Evolutionary conservation across 2,329 filamentous ascomycete species (phyloP).

Genomic region (Colletotrichum magnum): DNA sequence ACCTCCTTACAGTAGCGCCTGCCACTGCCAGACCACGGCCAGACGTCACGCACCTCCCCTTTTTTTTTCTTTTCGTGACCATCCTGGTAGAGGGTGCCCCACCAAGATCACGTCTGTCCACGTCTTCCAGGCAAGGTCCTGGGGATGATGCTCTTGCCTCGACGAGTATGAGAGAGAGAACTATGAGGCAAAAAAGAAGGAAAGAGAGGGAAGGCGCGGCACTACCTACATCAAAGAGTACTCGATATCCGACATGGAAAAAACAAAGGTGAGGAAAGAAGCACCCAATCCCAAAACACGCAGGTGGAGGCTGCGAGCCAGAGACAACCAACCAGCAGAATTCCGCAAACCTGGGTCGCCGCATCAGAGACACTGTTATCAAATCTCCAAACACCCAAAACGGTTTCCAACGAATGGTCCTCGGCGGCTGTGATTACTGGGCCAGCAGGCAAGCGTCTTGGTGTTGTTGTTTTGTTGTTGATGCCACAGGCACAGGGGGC

Average conservation of each 20-base stretch:
- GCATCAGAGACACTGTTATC: background rate
- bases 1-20: background rate
- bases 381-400: background rate
- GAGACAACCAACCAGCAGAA: background rate
- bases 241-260: background rate
- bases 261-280: conserved; percentile 5
- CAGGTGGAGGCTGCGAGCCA: background rate
- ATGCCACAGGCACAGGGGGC: background rate
- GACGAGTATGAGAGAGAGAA: background rate
- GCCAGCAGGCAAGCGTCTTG: background rate
- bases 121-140: no score
- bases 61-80: no score
- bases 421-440: background rate
- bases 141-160: background rate
- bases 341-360: background rate
- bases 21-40: background rate
- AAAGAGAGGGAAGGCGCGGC: background rate
- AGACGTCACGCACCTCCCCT: background rate
- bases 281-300: background rate
- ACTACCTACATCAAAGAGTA: background rate
- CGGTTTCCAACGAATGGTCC: background rate
- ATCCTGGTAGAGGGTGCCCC: background rate
- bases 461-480: background rate
- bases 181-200: background rate
- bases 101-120: background rate